Percentiles rank a stretch among this genome's conserved stretches.
phyloP scores from a whole-genome alignment of 805 yeast genomes.

The Wickerhamiella spandovensis region DNA sequence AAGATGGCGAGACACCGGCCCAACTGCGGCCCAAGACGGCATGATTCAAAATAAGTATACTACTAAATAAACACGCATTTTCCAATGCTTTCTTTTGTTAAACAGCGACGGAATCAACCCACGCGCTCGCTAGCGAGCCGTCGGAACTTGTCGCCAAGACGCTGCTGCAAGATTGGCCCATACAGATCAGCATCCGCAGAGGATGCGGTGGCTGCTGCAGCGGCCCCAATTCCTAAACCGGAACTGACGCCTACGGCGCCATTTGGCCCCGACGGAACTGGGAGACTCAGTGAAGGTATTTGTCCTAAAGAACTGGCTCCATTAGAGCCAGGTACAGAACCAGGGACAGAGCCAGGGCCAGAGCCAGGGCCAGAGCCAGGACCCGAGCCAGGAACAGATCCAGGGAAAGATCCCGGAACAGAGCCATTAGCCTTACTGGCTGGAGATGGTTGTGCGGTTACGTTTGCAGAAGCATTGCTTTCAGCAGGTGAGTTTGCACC shows the following conservation, averaged over 20 bases:
- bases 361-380: not conserved
- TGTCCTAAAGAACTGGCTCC: not conserved
- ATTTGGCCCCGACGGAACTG: not conserved
- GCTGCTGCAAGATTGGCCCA: constrained; percentile 4
- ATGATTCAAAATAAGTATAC: not conserved
- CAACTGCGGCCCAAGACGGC: not conserved
- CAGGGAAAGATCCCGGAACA: not conserved
- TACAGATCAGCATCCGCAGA: not conserved
- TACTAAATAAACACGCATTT: not conserved
- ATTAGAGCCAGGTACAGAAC: not conserved
- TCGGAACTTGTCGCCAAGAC: constrained; percentile 3
- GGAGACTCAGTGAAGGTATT: not conserved
- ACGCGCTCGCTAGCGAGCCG: constrained; percentile 4
- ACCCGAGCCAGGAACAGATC: not conserved
- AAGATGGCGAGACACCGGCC: constrained; percentile 40
- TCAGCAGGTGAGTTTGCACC: not conserved
- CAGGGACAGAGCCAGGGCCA: not conserved
- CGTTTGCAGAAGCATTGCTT: not conserved
- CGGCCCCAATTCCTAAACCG: not conserved
- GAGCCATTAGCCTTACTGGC: not conserved
- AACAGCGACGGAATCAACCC: not conserved
- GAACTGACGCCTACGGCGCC: not conserved
- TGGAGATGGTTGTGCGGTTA: not conserved
- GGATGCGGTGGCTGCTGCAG: not conserved
- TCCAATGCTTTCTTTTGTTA: not conserved